phyloP scores from a whole-genome alignment of 2,329 filamentous ascomycete genomes.

The Ceratocystis alfenasii region DNA sequence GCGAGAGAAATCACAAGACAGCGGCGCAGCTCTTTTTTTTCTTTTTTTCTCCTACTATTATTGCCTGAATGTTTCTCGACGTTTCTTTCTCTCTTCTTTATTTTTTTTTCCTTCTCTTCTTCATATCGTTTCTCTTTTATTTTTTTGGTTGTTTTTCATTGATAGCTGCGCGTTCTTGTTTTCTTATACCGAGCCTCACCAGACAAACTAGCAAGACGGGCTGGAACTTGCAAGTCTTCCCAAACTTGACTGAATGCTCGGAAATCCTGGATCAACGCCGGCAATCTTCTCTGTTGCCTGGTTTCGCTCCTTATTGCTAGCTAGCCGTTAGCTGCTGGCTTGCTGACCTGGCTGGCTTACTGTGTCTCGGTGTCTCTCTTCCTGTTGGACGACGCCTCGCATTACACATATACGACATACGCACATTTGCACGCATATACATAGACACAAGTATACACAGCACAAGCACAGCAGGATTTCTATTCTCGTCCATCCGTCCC shows the following conservation, averaged over 20 bases:
- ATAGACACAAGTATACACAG: background rate
- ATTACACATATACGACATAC: background rate
- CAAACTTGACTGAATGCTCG: background rate
- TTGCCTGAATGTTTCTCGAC: background rate
- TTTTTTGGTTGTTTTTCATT: background rate
- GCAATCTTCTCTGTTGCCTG: too few species aligned
- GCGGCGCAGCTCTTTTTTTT: conserved; percentile 7
- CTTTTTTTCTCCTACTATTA: conserved; percentile 2
- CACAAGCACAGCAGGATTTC: background rate
- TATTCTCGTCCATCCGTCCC: background rate
- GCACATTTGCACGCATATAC: background rate
- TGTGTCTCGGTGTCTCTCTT: conserved; percentile 8
- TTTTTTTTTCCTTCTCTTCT: background rate
- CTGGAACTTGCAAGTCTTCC: background rate
- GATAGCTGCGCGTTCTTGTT: too few species aligned
- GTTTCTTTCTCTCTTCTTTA: conserved; percentile 14
- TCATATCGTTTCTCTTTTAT: background rate
- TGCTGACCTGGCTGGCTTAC: background rate
- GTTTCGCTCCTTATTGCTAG: too few species aligned
- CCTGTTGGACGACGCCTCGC: background rate
- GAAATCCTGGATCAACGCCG: too few species aligned
- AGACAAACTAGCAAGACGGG: too few species aligned
- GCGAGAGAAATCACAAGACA: conserved; percentile 1
- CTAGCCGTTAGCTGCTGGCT: too few species aligned
- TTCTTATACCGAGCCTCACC: too few species aligned